Base-by-base conservation (phyloP, 139 green algal genomes). In the Coccomyxa sp. region DNA sequence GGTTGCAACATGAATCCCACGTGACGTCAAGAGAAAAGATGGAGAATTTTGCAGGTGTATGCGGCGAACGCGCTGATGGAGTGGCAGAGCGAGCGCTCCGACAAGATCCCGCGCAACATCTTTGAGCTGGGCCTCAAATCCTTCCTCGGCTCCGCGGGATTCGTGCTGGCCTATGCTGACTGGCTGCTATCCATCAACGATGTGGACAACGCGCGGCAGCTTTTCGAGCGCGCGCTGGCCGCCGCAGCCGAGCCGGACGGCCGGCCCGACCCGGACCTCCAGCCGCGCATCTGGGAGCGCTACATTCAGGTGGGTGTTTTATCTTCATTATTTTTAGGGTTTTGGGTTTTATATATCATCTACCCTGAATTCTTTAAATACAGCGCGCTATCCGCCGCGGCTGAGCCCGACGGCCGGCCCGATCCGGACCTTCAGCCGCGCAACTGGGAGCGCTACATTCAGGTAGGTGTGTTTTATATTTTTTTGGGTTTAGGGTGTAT, bases 121-220 rank as follows among this genome's bases (percentile, higher is more conserved):
- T 98, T 97, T 82, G 96, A 98, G 87, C 91, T 97, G 87, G 96
- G 96, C 0, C 88, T 98, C 58, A 93, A 96, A 81, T 82, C 82
- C 58, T 91, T 89, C 83, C 80, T 94, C 51, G 82, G 68, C 59
- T 83, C 91, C 77, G 90, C 94, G 11, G 87, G 87, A 13, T 98
- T 94, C 82, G 89, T 98, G 15, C 75, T 95, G 38, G 68, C 90
- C 0, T 98, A 97, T 82, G 84, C 88, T 0, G 77, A 86, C 18
- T 94, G 96, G 82, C 86, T 93, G 27, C 32, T 87, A 13, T 86
- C 85, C 4, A 27, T 94, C 13, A 95, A 94, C n/a, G 95, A 98
- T 84, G 66, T 89, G 4, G 85, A 87, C 86, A 98, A 98, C 82
- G 88, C 90, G 13, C 90, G 95, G 1, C 91, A 91, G 30, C 89